Evolutionary conservation across 148 eudicot species (phyloP), one percentile per base, ranked within the genome.

Genomic region (Euryodendron excelsum): DNA sequence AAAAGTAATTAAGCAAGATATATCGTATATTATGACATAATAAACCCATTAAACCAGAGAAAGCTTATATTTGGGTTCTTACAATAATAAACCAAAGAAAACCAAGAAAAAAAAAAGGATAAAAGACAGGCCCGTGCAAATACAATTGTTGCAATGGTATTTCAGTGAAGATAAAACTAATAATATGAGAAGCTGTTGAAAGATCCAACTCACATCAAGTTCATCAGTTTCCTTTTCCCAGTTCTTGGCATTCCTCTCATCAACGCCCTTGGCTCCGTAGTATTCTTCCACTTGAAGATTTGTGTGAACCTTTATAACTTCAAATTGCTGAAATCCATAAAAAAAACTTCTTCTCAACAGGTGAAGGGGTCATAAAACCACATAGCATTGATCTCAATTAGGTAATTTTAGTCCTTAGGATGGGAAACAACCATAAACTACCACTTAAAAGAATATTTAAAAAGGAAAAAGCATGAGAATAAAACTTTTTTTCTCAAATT

Each of bases 241-340:
- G 36, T 68, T 60, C 37, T 72, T 47, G 6, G 62, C 79, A 82
- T 77, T 79, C 91, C 91, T 86, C 7, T 76, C 82, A 65, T 88
- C 93, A 56, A 90, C 85, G 71, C 88, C 86, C 75, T 77, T 86
- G 23, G 83, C 88, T 68, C 88, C 91, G 73, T 80, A 87, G 67
- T 84, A 84, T 44, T 86, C 85, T 20, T 82, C 79, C 37, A 89
- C 90, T 31, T 67, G 37, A 73, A 89, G 88, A 58, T 87, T 77
- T 13, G 89, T 78, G 36, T 82, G 86, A 48, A 21, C 65, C 81
- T 79, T 82, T 67, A 89, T 85, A 62, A 84, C 86, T 79, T 84
- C 73, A 79, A 30, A 87, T 84, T 85, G 90, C 92, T 89, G 89
- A 79, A 75, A 37, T 72, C 25, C 34, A 21, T 17, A 36, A 13